Percentiles rank a stretch among this genome's conserved stretches.
Evolutionary conservation across 306 rosid genomes (phyloP).

Genomic region (Lathyrus aphaca): DNA sequence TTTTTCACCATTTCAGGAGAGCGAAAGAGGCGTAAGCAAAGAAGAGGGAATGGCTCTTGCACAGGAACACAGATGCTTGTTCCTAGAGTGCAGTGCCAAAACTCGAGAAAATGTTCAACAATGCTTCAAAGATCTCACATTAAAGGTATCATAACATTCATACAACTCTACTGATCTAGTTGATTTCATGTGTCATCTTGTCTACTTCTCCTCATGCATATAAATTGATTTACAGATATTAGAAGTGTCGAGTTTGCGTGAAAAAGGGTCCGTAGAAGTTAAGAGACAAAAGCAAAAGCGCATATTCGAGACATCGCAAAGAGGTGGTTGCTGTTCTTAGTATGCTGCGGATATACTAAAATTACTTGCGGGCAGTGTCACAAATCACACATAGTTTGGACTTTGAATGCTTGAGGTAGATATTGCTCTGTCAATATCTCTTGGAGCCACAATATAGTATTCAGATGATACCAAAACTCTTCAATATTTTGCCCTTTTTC

Average conservation of each 20-base stretch:
- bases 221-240: constrained; percentile 57
- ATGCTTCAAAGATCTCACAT: constrained; percentile 69
- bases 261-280: constrained; percentile 64
- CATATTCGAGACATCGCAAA: constrained; percentile 36
- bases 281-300: constrained; percentile 68
- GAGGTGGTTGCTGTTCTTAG: constrained; percentile 62
- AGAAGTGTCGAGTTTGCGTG: constrained; percentile 70
- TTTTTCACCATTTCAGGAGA: constrained; percentile 59
- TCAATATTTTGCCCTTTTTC: constrained; percentile 7
- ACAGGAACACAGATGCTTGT: constrained; percentile 64
- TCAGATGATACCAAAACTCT: constrained; percentile 23
- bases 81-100: constrained; percentile 87
- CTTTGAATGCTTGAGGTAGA: constrained; percentile 30
- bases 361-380: constrained; percentile 22
- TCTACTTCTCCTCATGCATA: neutral
- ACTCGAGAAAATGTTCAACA: constrained; percentile 78
- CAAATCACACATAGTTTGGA: constrained; percentile 33
- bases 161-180: neutral
- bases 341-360: constrained; percentile 27
- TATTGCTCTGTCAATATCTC: constrained; percentile 18
- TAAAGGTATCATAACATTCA: constrained; percentile 56
- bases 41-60: constrained; percentile 93
- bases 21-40: constrained; percentile 70
- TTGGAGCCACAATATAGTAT: constrained; percentile 16
- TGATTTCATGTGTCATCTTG: neutral